These are phyloP conservation scores for Diplocarpon rosae DNA, from an alignment of 2,329 filamentous ascomycete species.

Conservation along the genomic window DNA sequence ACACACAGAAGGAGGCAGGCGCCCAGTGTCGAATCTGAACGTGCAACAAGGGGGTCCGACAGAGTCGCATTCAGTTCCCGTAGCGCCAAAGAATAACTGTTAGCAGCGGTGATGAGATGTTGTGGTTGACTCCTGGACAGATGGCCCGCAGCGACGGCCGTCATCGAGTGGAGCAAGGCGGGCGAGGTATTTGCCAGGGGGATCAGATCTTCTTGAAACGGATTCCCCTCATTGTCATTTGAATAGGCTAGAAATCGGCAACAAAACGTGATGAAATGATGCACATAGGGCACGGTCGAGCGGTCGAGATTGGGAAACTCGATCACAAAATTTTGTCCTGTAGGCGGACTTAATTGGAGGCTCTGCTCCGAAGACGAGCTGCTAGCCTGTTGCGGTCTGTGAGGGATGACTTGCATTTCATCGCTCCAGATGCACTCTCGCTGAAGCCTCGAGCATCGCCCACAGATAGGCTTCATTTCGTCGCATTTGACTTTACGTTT, in stretches of 20 bases:
- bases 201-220: slow-evolving; percentile 23
- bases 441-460: slow-evolving; percentile 24
- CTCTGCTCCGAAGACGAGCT: slow-evolving; percentile 1
- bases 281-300: slow-evolving; percentile 22
- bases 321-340: slow-evolving; percentile 23
- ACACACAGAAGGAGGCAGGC: slow-evolving; percentile 25
- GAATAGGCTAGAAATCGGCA: slow-evolving; percentile 23
- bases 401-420: slow-evolving; percentile 16
- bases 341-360: slow-evolving; percentile 7
- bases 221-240: slow-evolving; percentile 25
- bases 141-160: slow-evolving; percentile 25
- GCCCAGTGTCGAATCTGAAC: slow-evolving; percentile 21
- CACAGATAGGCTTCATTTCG: slow-evolving; percentile 54
- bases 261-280: slow-evolving; percentile 26
- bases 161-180: slow-evolving; percentile 24
- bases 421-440: slow-evolving; percentile 24
- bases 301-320: slow-evolving; percentile 24
- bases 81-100: slow-evolving; percentile 23
- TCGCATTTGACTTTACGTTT: slow-evolving; percentile 64
- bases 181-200: slow-evolving; percentile 20
- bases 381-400: slow-evolving; percentile 4
- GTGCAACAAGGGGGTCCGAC: slow-evolving; percentile 19
- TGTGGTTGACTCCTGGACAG: slow-evolving; percentile 19
- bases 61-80: slow-evolving; percentile 19
- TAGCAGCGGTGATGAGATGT: slow-evolving; percentile 19